Percentiles rank a stretch among this genome's conserved stretches.
These are phyloP conservation scores for Rhizopus stolonifer DNA, from an alignment of 371 early-diverging fungal genomes.

Conservation along the genomic window DNA sequence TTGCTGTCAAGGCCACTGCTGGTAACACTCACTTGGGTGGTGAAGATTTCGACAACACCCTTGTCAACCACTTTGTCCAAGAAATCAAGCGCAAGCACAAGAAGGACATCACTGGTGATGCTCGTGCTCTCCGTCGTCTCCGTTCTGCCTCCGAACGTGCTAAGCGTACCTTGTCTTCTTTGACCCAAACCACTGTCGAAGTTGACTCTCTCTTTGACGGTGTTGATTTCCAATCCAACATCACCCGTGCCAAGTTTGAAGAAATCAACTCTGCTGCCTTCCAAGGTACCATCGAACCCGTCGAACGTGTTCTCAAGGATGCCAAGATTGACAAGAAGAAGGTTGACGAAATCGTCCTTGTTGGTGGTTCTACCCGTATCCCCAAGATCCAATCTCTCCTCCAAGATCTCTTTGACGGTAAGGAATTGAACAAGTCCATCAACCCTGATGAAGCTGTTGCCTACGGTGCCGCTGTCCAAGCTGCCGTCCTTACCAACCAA, in stretches of 20 bases:
- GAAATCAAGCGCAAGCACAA: conserved; percentile 84
- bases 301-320: no score
- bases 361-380: conserved; percentile 99
- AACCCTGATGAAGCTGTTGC: no score
- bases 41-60: conserved; percentile 95
- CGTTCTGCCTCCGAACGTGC: conserved; percentile 95
- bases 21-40: no score
- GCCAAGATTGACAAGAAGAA: no score
- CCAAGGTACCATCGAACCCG: no score
- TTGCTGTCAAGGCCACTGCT: conserved; percentile 94
- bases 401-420: conserved; percentile 90
- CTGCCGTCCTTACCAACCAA: conserved; percentile 77
- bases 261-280: no score
- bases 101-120: conserved; percentile 79
- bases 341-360: conserved; percentile 98
- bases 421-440: conserved; percentile 82
- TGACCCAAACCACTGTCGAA: conserved; percentile 82
- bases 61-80: conserved; percentile 81
- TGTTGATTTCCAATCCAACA: conserved; percentile 82
- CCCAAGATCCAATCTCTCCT: conserved; percentile 99
- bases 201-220: conserved; percentile 92
- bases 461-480: conserved; percentile 97
- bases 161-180: no score
- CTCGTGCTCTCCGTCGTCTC: conserved; percentile 91
- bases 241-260: conserved; percentile 94